Base-by-base conservation (phyloP, 805 yeast species). In the Yamadazyma sp. region DNA sequence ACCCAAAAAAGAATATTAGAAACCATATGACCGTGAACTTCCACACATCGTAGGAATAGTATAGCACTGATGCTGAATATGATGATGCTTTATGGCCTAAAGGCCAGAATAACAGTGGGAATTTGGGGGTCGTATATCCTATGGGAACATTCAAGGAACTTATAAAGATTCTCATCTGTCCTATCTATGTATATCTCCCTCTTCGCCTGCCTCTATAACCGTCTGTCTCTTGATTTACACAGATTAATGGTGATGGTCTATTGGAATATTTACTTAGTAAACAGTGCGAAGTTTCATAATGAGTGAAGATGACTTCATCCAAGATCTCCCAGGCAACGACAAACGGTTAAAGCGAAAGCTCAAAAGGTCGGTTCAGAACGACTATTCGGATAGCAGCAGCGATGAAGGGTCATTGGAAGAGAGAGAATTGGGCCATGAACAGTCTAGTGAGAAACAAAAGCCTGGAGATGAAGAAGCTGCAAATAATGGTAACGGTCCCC, bases 21-120 rank as follows among this genome's bases (percentile, higher is more conserved):
- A 83, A 72, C 98, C 98, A 91, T 47, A 63, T 73, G 7, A 86
- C 67, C 0, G 96, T 86, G 67, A 86, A 91, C 44, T 58, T 61
- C 93, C 95, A 89, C 11, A 91, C 76, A 49, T 87, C 96, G 12
- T 54, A 45, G 1, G 80, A 62, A 48, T 78, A 75, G 60, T 86
- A 91, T 4, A 91, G 72, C 44, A 72, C 78, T 23, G 87, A 71
- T 5, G 69, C 49, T 19, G 62, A 57, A 51, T 67, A 78, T 12
- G 50, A 42, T 1, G 63, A 56, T 23, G 60, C 51, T 9, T 60
- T 55, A 11, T 52, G 31, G 1, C 70, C 70, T 2, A 76, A 45
- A 0, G 95, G 95, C 84, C 88, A 82, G 50, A 69, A 72, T 20
- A 91, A 58, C 3, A 94, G 80, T 4, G 98, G 98, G 50, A 89